These are phyloP conservation scores for Mycena metata DNA, from an alignment of 768 basidiomycete genomes.

Conservation along the genomic window DNA sequence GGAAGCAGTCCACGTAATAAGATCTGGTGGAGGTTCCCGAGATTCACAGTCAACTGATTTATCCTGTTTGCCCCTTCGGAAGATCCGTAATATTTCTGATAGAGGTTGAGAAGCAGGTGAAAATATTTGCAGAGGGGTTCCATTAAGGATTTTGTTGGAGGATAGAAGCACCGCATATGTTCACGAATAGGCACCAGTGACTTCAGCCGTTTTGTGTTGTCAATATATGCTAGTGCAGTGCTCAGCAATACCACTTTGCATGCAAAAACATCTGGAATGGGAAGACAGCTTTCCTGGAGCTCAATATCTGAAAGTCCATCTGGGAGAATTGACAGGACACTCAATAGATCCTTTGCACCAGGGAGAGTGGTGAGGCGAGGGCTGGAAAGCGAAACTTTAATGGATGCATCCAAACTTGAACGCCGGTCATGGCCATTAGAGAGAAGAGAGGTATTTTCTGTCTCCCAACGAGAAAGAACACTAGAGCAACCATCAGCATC, in stretches of 20 bases:
- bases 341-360: constrained; percentile 1
- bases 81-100: background rate
- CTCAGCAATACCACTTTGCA: constrained; percentile 10
- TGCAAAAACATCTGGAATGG: background rate
- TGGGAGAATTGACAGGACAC: too few species aligned
- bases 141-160: background rate
- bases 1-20: background rate
- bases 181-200: constrained; percentile 5
- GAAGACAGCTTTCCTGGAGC: constrained; percentile 9
- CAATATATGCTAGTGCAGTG: constrained; percentile 19
- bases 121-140: background rate
- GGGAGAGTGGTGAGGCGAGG: constrained; percentile 9
- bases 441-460: too few species aligned
- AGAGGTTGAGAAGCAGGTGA: background rate
- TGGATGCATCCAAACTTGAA: constrained; percentile 23
- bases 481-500: too few species aligned
- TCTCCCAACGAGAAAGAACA: too few species aligned
- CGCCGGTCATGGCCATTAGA: constrained; percentile 18
- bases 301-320: constrained; percentile 23
- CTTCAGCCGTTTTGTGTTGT: background rate
- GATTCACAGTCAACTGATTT: background rate
- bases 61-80: background rate
- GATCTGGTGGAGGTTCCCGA: background rate
- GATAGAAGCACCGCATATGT: background rate
- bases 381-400: constrained; percentile 18